Base-by-base conservation (phyloP, 139 green algal genomes). In the Parachlorella kessleri region DNA sequence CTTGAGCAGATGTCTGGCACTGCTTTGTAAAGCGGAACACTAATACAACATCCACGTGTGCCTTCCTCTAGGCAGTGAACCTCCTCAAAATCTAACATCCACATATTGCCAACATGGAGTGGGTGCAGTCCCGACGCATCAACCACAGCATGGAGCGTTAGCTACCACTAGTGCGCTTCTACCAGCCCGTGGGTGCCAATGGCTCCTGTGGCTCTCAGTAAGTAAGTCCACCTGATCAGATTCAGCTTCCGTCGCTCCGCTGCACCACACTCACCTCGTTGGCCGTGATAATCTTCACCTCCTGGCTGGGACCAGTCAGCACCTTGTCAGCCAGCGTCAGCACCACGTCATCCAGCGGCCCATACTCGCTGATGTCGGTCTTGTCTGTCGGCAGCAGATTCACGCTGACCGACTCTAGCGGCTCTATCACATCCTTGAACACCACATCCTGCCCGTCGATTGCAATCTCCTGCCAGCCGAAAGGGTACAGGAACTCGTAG, bases 401-500 rank as follows among this genome's bases (percentile, higher is more conserved):
- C 24, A 98, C 93, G 66, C 85, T 93, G 24, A 98, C 93, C 30
- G 66, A 92, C 89, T 99, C 97, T 48, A 99, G 89, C 10, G 97
- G 97, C 94, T 99, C 97, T 59, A 99, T 97, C 35, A 99, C 86
- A 73, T 99, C 96, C 90, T 99, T 99, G 88, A 92, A 99, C 24
- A 98, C 94, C 3, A 96, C 83, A 64, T 99, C 96, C 83, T 94
- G 83, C 73, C 97, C 89, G 6, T 92, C 72, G 35, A 99, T 93
- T 0, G 79, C 70, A 59, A 94, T 88, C 77, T 93, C 88, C 87
- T 98, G 95, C 96, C 96, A 99, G 42, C 96, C 96, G 53, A 99
- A 98, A 37, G 96, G 96, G 81, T 98, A 99, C 21, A 97, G 69
- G 86, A 99, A 98, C 70, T 90, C 76, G 87, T 99, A 99, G 40